phyloP scores from a whole-genome alignment of 2,329 filamentous ascomycete species.

The Eutypella sp. region DNA sequence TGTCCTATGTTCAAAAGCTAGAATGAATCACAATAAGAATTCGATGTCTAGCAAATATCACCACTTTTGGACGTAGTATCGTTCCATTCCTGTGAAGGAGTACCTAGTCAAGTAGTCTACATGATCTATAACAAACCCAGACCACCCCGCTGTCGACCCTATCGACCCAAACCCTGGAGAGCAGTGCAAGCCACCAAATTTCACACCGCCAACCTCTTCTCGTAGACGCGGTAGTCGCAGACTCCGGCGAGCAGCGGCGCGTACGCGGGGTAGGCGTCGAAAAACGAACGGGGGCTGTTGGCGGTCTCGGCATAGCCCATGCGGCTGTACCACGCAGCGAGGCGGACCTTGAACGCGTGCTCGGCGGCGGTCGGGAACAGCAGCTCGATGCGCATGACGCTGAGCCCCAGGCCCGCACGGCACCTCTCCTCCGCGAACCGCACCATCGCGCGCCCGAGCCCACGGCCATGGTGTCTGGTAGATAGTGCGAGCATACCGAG shows the following conservation, averaged over 20 bases:
- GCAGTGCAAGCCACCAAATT: no score
- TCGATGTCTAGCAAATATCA: no score
- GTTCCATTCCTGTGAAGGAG: no score
- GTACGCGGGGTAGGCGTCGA: slow-evolving; percentile 15
- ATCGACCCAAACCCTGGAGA: no score
- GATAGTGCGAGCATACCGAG: slow-evolving; percentile 25
- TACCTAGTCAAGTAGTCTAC: no score
- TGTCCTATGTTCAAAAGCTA: no score
- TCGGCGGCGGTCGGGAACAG: slow-evolving; percentile 20
- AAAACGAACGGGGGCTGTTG: slow-evolving; percentile 14
- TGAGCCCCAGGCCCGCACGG: slow-evolving; percentile 7
- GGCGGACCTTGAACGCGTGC: slow-evolving; percentile 20
- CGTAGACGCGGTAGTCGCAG: slow-evolving; percentile 19
- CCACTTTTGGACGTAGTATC: no score
- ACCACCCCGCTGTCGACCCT: no score
- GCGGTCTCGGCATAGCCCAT: slow-evolving; percentile 19
- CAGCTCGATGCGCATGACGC: slow-evolving; percentile 18
- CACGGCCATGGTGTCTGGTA: slow-evolving; percentile 15
- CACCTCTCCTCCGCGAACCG: slow-evolving; percentile 23
- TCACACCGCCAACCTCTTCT: slow-evolving; percentile 16
- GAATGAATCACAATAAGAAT: no score
- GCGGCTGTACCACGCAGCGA: slow-evolving; percentile 24
- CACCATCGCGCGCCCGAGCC: slow-evolving; percentile 21
- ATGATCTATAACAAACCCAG: no score
- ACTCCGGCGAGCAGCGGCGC: slow-evolving; percentile 16